phyloP scores from a whole-genome alignment of 352 stramenopile genomes.

The Albugo laibachii region DNA sequence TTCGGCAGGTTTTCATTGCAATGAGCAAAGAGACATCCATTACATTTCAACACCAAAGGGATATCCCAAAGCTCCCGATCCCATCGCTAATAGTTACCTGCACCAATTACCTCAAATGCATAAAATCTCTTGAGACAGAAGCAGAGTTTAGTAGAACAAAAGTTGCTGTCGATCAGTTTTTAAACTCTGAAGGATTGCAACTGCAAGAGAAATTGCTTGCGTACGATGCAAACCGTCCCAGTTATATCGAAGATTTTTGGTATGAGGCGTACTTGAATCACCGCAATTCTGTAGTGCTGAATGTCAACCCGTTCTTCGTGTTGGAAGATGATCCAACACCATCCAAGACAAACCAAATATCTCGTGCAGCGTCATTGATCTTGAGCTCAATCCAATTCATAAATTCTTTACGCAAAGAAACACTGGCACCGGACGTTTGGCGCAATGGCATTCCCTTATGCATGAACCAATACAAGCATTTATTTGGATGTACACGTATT shows the following conservation, averaged over 20 bases:
- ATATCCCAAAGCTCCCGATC: too few species aligned
- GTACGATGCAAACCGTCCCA: conserved; percentile 55
- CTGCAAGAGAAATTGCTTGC: conserved; percentile 47
- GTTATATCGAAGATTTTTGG: conserved; percentile 89
- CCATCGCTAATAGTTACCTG: conserved; percentile 64
- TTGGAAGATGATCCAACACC: conserved; percentile 81
- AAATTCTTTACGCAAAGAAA: conserved; percentile 74
- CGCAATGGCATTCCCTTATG: conserved; percentile 73
- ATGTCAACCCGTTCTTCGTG: conserved; percentile 94
- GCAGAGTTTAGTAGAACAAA: conserved; percentile 35
- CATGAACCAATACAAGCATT: conserved; percentile 90
- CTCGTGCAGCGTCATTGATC: conserved; percentile 74
- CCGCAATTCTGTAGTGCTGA: conserved; percentile 84
- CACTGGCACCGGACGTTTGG: conserved; percentile 82
- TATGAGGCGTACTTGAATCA: conserved; percentile 89
- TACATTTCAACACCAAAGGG: too few species aligned
- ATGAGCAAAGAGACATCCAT: too few species aligned
- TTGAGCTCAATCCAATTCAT: conserved; percentile 87
- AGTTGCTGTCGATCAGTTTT: conserved; percentile 32
- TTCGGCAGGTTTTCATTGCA: too few species aligned
- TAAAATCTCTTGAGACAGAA: conserved; percentile 48
- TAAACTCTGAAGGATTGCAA: conserved; percentile 39
- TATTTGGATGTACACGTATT: conserved; percentile 81
- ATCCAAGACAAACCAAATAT: conserved; percentile 78
- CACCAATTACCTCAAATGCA: conserved; percentile 49